Base-by-base conservation (phyloP, 148 eudicot genomes). In the Silene conica region DNA sequence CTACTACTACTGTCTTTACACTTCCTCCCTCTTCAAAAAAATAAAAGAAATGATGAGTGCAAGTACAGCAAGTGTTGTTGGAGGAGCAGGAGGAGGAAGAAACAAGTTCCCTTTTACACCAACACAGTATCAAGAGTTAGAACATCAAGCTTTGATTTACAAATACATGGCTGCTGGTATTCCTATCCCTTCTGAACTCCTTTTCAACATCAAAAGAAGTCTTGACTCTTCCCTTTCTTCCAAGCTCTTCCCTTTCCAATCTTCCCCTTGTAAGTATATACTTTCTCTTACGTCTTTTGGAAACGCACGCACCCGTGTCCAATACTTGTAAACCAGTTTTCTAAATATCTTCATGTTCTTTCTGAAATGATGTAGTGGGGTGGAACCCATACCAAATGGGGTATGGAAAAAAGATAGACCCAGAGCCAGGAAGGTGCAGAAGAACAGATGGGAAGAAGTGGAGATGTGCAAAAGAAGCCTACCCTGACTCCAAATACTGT, bases 401-500 rank as follows among this genome's bases (percentile, higher is more conserved):
- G 5, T 91, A 86, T 79, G 99, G 97, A 58, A 84, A 90, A 50
- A 95, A 95, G 73, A 84, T 95, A 67, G 99, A 95, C 83, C 96
- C 99, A 74, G 99, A 95, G 82, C 99, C 99, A 78, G 99, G 98
- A 73, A 85, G 97, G 77, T 95, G 99, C 82, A 86, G 92, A 45
- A 90, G 99, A 81, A 95, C 99, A 62, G 99, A 95, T 83, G 99
- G 99, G 1, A 95, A 95, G 75, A 95, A 95, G 62, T 95, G 99
- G 99, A 89, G 99, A 28, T 95, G 99, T 77, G 90, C 99, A 65
- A 95, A 95, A 80, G 99, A 95, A 63, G 99, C 99, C 3, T 90
- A 90, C 74, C 89, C 93, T 41, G 97, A 95, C 74, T 95, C 99
- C 1, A 95, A 95, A 78, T 95, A 95, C 87, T 95, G 99, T 80